Percentiles rank a stretch among this genome's conserved stretches.
phyloP scores from a whole-genome alignment of 2,329 filamentous ascomycete genomes.

The Microsporum ferrugineum region DNA sequence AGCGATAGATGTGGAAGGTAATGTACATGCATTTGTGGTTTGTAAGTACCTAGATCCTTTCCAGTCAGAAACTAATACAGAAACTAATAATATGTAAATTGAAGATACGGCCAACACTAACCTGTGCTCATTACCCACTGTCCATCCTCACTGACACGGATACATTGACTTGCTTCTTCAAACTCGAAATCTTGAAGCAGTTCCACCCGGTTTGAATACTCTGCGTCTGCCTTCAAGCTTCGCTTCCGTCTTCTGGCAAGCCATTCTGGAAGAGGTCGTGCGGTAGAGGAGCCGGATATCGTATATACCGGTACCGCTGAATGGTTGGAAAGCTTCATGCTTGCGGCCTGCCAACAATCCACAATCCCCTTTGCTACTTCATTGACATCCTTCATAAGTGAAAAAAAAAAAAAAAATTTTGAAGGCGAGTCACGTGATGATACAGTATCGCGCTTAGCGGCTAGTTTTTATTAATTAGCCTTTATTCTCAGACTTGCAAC shows the following conservation, averaged over 20 bases:
- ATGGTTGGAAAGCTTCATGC: constrained; percentile 48
- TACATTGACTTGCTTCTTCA: constrained; percentile 83
- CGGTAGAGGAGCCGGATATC: constrained; percentile 79
- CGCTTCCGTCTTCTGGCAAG: constrained; percentile 79
- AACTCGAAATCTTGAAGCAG: constrained; percentile 96
- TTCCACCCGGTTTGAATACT: constrained; percentile 89
- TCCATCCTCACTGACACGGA: constrained; percentile 85
- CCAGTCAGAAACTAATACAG: neutral
- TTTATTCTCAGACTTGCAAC: no score
- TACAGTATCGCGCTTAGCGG: no score
- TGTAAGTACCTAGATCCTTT: constrained; percentile 45
- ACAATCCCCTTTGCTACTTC: no score
- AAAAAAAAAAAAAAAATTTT: no score
- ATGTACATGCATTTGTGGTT: constrained; percentile 88
- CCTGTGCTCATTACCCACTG: constrained; percentile 96
- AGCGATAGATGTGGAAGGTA: constrained; percentile 84
- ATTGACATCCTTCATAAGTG: no score
- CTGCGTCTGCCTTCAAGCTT: constrained; percentile 80
- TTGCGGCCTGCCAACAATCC: neutral
- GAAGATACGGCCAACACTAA: constrained; percentile 24
- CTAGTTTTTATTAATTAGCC: no score
- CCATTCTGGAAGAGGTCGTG: constrained; percentile 87
- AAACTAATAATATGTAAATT: neutral
- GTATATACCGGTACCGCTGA: constrained; percentile 86
- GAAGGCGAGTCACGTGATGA: no score